A percentile compares a stretch with the other conserved stretches of the same genome.
phyloP scores from a whole-genome alignment of 2,329 filamentous ascomycete species.

The Alternaria panax region DNA sequence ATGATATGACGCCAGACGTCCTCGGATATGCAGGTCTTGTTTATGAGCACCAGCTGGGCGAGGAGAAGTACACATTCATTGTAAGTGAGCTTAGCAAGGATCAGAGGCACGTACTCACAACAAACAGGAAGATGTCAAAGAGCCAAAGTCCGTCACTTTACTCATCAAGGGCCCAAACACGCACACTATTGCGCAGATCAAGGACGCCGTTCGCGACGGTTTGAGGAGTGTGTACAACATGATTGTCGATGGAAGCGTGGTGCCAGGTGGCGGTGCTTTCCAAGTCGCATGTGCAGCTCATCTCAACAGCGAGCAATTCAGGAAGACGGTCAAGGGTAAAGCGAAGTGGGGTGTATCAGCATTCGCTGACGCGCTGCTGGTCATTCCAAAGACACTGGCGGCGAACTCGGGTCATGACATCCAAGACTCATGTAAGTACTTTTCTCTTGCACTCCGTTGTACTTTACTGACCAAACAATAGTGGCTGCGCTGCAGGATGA shows the following conservation, averaged over 20 bases:
- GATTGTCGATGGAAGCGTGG: conserved; percentile 96
- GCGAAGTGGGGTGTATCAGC: conserved; percentile 94
- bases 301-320: conserved; percentile 84
- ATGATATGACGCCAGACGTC: conserved; percentile 85
- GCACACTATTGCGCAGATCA: conserved; percentile 96
- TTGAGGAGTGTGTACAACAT: conserved; percentile 98
- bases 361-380: conserved; percentile 90
- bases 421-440: conserved; percentile 83
- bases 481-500: conserved; percentile 90
- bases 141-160: conserved; percentile 95
- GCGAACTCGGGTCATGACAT: conserved; percentile 97
- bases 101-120: conserved; percentile 27
- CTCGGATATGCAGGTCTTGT: conserved; percentile 96
- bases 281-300: conserved; percentile 91
- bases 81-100: conserved; percentile 34
- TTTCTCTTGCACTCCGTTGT: conserved; percentile 5
- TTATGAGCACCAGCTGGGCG: conserved; percentile 95
- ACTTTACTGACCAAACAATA: conserved; percentile 48
- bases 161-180: conserved; percentile 97
- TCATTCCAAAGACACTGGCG: conserved; percentile 97
- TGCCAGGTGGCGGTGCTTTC: conserved; percentile 94
- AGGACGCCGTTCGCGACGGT: conserved; percentile 93
- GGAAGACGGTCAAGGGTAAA: conserved; percentile 94
- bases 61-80: conserved; percentile 99
- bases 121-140: conserved; percentile 85